phyloP scores from a whole-genome alignment of 192 early-diverging fungal genomes.

The Pilobolus umbonatus region DNA sequence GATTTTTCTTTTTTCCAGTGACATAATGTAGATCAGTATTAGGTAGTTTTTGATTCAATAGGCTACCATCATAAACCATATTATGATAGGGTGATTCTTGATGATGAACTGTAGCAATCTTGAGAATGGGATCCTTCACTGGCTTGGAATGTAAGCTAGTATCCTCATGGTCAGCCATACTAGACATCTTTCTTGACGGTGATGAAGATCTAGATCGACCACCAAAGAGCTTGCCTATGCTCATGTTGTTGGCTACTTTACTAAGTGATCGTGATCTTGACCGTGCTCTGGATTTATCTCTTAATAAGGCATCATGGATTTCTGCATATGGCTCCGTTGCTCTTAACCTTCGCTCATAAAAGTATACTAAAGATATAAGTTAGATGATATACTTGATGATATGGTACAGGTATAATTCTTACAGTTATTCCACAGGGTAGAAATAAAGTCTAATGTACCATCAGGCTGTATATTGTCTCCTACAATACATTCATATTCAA shows the following conservation, averaged over 20 bases:
- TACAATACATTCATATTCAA: constrained; percentile 9
- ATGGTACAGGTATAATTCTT: background rate
- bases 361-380: background rate
- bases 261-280: constrained; percentile 9
- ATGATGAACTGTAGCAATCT: constrained; percentile 1
- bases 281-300: constrained; percentile 4
- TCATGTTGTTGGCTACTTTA: background rate
- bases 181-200: background rate
- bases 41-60: too few relatives aligned
- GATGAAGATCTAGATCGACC: background rate
- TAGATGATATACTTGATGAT: background rate
- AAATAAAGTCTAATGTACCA: constrained; percentile 2
- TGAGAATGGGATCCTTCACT: background rate
- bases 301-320: background rate
- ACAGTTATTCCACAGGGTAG: constrained; percentile 12
- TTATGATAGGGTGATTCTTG: too few relatives aligned
- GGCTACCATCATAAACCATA: too few relatives aligned
- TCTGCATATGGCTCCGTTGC: background rate
- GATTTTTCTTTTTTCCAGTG: too few relatives aligned
- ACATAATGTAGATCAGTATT: too few relatives aligned
- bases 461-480: background rate
- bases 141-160: background rate
- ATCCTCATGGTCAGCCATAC: background rate
- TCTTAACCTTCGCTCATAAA: constrained; percentile 6
- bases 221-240: background rate